Base-by-base conservation (phyloP, 148 eudicot species). In the Fallopia convolvulus region DNA sequence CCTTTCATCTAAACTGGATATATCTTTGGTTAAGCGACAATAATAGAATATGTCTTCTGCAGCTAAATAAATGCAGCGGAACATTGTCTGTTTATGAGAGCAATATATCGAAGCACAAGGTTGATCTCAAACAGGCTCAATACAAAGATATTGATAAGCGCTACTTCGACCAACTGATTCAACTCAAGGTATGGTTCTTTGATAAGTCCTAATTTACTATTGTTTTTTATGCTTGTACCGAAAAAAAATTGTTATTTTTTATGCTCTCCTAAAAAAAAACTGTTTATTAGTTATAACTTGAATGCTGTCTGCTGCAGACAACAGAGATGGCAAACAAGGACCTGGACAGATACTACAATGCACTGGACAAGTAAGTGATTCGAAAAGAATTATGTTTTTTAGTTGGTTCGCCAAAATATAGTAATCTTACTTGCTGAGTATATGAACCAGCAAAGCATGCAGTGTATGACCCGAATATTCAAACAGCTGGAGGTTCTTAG, bases 321-420 rank as follows among this genome's bases (percentile, higher is more conserved):
- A 88, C 92, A 74, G 99, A 96, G 85, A 96, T 96, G 99, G 97
- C 99, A 53, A 96, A 96, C 86, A 96, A 96, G 86, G 99, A 96
- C 85, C 89, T 96, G 49, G 98, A 96, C 77, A 87, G 89, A 90
- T 96, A 96, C 83, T 90, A 93, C 84, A 93, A 84, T 82, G 99
- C 99, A 61, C 97, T 96, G 78, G 99, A 96, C 91, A 96, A 96
- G 99, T 96, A 82, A 90, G 99, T 73, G 63, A 33, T 44, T 48
- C 3, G 26, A 42, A 53, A 1, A 14, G 11, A 53, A 56, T 15
- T 9, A 39, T 52, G 18, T 44, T 44, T 44, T 44, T 44, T 11
- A 14, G 3, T 44, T 39, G 50, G 18, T 40, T 73, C 75, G 3
- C 33, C 33, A 11, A 73, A 21, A 20, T 68, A 26, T 68, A 7